These are phyloP conservation scores for Byssoonygena ceratinophila DNA, from an alignment of 2,329 filamentous ascomycete species.

Conservation along the genomic window DNA sequence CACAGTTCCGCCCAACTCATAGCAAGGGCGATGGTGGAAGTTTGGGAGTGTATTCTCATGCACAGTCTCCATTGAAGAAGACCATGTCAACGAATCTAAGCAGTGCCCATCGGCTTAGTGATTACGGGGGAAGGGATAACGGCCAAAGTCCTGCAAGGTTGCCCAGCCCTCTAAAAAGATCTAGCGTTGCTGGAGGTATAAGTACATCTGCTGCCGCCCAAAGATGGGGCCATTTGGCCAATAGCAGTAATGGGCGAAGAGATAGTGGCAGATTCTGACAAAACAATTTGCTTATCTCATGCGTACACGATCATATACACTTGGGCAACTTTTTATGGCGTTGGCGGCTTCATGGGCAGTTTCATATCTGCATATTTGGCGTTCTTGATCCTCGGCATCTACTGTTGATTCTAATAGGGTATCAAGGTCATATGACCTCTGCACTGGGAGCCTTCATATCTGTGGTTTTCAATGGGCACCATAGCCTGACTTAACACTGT, in stretches of 20 bases:
- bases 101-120: conserved; percentile 36
- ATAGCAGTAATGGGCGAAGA: conserved; percentile 16
- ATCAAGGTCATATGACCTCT: too few relatives aligned
- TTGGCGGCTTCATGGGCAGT: neutral
- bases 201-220: conserved; percentile 28
- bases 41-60: conserved; percentile 68
- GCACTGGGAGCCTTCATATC: neutral
- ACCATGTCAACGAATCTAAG: conserved; percentile 50
- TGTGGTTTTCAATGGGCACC: too few relatives aligned
- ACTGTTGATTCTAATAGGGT: too few relatives aligned
- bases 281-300: neutral
- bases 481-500: too few relatives aligned
- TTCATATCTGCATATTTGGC: neutral
- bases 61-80: conserved; percentile 74
- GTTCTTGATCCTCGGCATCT: neutral
- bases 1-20: conserved; percentile 42
- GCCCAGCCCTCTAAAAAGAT: conserved; percentile 36
- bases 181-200: conserved; percentile 30
- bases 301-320: neutral
- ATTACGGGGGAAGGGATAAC: conserved; percentile 29
- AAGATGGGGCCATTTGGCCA: conserved; percentile 20
- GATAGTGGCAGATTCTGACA: conserved; percentile 25
- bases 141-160: conserved; percentile 31
- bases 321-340: neutral
- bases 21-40: conserved; percentile 57